phyloP scores from a whole-genome alignment of 1,139 yeast genomes.

The Scheffersomyces parashehatae region DNA sequence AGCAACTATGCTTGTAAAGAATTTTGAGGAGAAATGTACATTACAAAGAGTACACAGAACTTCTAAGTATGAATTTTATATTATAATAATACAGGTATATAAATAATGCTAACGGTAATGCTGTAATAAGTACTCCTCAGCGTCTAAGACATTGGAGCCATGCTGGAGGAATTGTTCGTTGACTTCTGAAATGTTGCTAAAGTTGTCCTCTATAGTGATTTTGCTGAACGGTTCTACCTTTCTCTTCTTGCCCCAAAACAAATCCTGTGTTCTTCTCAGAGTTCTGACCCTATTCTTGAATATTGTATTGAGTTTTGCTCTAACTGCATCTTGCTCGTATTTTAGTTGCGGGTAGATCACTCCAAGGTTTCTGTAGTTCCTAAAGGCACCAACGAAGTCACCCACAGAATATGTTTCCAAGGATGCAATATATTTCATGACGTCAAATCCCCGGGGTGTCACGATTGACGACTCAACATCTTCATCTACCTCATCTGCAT shows the following conservation, averaged over 20 bases:
- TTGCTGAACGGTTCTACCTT: neutral
- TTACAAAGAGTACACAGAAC: too few species aligned
- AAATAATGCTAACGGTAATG: neutral
- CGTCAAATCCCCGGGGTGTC: neutral
- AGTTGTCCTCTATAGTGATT: neutral
- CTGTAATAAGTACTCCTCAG: neutral
- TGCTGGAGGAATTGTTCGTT: neutral
- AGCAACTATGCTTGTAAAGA: too few species aligned
- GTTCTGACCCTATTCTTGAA: neutral
- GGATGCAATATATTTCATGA: neutral
- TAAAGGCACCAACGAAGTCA: too few species aligned
- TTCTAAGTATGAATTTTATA: too few species aligned
- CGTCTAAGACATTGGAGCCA: neutral
- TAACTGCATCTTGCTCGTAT: too few species aligned
- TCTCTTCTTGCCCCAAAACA: neutral
- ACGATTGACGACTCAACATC: conserved; percentile 1
- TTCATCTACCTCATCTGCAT: conserved; percentile 9
- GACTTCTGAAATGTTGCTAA: neutral
- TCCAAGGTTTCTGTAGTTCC: too few species aligned
- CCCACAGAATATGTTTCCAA: neutral
- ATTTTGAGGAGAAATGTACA: too few species aligned
- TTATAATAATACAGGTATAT: neutral
- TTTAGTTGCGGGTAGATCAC: too few species aligned
- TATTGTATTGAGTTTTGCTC: neutral
- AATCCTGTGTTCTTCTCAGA: neutral